Evolutionary conservation across 306 rosid species (phyloP).

Genomic region (Trichosanthes truncata): DNA sequence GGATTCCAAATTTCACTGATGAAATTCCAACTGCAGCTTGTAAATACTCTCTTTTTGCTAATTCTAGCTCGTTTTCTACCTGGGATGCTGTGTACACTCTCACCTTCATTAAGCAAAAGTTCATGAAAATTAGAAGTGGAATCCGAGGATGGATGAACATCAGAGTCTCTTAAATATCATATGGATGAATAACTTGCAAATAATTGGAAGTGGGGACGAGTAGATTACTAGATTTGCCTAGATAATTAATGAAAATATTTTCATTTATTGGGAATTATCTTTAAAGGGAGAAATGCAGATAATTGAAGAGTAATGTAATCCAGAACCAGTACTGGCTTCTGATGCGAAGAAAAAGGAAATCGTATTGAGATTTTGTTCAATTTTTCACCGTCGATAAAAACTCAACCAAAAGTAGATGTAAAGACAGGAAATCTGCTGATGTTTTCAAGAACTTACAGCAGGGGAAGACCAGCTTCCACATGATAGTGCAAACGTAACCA

Average conservation of each 20-base stretch:
- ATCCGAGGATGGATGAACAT: neutral
- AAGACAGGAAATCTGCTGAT: neutral
- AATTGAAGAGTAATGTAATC: neutral
- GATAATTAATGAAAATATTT: neutral
- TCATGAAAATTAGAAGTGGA: neutral
- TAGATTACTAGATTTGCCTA: neutral
- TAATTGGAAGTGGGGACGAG: neutral
- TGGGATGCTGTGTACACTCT: slow-evolving; percentile 77
- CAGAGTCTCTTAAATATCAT: neutral
- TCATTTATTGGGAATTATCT: neutral
- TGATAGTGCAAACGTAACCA: slow-evolving; percentile 90
- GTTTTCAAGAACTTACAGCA: slow-evolving; percentile 49
- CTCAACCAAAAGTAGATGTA: neutral
- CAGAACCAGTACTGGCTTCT: neutral
- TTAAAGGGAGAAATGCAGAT: neutral
- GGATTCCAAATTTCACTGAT: slow-evolving; percentile 49
- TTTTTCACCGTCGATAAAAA: neutral
- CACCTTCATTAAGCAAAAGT: slow-evolving; percentile 53
- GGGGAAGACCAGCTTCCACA: slow-evolving; percentile 99
- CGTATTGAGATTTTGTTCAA: neutral
- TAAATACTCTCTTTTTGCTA: slow-evolving; percentile 78
- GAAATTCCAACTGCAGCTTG: slow-evolving; percentile 79
- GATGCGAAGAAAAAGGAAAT: neutral
- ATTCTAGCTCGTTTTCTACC: slow-evolving; percentile 78
- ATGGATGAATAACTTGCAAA: neutral